Base-by-base conservation (phyloP, 352 stramenopile species). In the Phytophthora hibernalis region DNA sequence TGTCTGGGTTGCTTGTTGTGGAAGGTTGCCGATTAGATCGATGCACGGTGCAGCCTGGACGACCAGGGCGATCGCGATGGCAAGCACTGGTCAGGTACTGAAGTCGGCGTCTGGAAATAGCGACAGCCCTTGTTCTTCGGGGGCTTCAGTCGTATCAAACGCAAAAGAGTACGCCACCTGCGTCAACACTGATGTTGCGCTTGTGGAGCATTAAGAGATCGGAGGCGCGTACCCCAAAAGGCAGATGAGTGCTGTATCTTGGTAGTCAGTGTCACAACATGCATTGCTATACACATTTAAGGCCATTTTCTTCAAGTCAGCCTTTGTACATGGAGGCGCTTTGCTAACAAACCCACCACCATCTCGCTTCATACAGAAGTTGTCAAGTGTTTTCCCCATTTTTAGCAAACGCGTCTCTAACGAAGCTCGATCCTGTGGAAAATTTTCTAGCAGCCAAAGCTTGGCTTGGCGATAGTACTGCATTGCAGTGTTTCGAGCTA, bases 101-200 rank as follows among this genome's bases (percentile, higher is more conserved):
- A n/a, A n/a, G n/a, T n/a, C n/a, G n/a, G n/a, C n/a, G n/a, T n/a
- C n/a, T n/a, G n/a, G n/a, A n/a, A n/a, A n/a, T n/a, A n/a, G n/a
- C n/a, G n/a, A n/a, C n/a, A n/a, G n/a, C n/a, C n/a, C n/a, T n/a
- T n/a, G n/a, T n/a, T n/a, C n/a, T n/a, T n/a, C n/a, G n/a, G n/a
- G n/a, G n/a, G n/a, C n/a, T n/a, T n/a, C n/a, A n/a, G n/a, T n/a
- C n/a, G n/a, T n/a, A n/a, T n/a, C n/a, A n/a, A n/a, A n/a, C n/a
- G n/a, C n/a, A n/a, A n/a, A n/a, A n/a, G n/a, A n/a, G n/a, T n/a
- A n/a, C n/a, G n/a, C n/a, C n/a, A n/a, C n/a, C n/a, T n/a, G n/a
- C 35, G 24, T 71, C 50, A 20, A 72, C 24, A 3, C 54, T 65
- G 2, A 81, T 12, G 18, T 68, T 72, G 16, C 54, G 59, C 15